Evolutionary conservation across 1,284 basidiomycete species (phyloP), one percentile per base, ranked within the genome.

Genomic region (Stygiomarasmius scandens): DNA sequence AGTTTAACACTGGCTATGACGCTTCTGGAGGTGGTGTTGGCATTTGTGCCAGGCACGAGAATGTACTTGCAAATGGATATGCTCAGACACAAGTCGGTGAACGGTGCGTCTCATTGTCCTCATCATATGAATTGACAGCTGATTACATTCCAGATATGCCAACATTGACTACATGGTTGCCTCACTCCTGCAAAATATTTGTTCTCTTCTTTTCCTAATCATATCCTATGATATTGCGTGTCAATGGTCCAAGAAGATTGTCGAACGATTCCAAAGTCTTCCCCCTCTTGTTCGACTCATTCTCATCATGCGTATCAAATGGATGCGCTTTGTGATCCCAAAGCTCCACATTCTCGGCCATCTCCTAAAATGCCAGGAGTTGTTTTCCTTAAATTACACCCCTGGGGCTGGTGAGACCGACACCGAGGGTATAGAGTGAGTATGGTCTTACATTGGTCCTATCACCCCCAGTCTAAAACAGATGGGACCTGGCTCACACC

Each of bases 151-250:
- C 58, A 68, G 65, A 14, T 62, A 64, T 24, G 34, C 27, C n/a
- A 68, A 68, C 51, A 66, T 65, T 52, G 66, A 67, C 38, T 64
- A 57, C 20, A 56, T 61, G 4, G 47, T 62, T 6, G 52, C 49
- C 1, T 55, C 52, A 0, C 34, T 50, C 5, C 45, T 61, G 1
- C 51, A 46, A 20, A 49, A 55, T 32, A 32, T 41, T 12, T 36
- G 32, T 23, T 6, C 1, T 9, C 29, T 23, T 1, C 45, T 58
- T 0, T 4, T 20, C 45, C 23, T 60, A 3, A 23, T 63, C 1
- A 29, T 64, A 0, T 66, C 59, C 0, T 67, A 67, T 44, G 66
- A 67, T 27, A 64, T 67, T 23, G 58, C 52, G 1, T 66, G 64
- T 25, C 61, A 63, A 22, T 66, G 59, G 59, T 59, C 27, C 20